Evolutionary conservation across 805 yeast species (phyloP).

Genomic region (Lachancea thermotolerans): DNA sequence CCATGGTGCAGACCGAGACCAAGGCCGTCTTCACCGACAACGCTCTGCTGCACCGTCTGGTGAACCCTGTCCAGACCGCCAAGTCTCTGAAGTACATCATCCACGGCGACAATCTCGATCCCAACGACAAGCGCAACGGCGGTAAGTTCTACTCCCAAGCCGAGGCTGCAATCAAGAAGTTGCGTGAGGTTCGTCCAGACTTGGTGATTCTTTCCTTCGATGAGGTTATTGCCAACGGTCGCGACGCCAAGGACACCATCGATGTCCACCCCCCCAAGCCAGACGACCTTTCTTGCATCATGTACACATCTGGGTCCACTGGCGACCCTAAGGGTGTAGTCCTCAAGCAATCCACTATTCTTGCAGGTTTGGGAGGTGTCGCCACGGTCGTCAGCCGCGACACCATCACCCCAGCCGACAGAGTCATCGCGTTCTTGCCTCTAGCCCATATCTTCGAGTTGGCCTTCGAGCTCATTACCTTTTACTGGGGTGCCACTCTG

Average conservation of each 20-base stretch:
- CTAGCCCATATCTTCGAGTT: constrained; percentile 94
- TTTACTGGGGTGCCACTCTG: constrained; percentile 83
- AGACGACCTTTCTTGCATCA: constrained; percentile 52
- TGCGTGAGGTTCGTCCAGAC: constrained; percentile 68
- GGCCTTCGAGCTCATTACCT: constrained; percentile 69
- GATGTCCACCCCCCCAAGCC: constrained; percentile 38
- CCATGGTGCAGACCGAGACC: constrained; percentile 76
- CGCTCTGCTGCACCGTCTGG: constrained; percentile 54
- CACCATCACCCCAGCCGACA: constrained; percentile 50
- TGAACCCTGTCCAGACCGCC: constrained; percentile 66
- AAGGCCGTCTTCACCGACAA: constrained; percentile 81
- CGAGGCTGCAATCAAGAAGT: constrained; percentile 48
- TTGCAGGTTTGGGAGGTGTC: constrained; percentile 86
- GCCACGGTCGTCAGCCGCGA: constrained; percentile 50
- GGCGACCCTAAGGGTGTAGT: constrained; percentile 79
- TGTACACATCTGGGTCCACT: constrained; percentile 72
- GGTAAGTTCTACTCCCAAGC: constrained; percentile 58
- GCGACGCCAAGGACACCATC: constrained; percentile 39
- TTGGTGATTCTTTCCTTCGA: constrained; percentile 56
- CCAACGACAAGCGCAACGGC: constrained; percentile 53
- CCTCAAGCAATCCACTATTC: constrained; percentile 54
- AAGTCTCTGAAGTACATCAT: constrained; percentile 59
- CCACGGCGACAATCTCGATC: constrained; percentile 55
- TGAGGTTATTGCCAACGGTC: constrained; percentile 63
- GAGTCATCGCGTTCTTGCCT: constrained; percentile 83